Percentiles rank a stretch among this genome's conserved stretches.
Evolutionary conservation across 768 basidiomycete species (phyloP).

Genomic region (Leccinum ochraceum): DNA sequence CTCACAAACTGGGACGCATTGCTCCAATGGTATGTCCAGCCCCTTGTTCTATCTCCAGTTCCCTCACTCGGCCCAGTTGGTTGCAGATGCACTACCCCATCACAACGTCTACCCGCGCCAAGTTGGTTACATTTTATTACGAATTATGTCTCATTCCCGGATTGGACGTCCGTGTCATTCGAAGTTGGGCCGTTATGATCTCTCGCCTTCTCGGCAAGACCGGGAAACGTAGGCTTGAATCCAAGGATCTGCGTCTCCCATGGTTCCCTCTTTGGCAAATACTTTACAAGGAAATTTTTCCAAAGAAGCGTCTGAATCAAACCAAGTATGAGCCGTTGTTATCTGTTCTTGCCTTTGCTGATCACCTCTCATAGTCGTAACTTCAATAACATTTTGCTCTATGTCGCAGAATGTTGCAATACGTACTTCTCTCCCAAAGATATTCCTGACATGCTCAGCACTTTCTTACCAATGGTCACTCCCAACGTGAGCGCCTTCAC

Average conservation of each 20-base stretch:
- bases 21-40: conserved; percentile 63
- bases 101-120: conserved; percentile 63
- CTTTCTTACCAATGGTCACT: conserved; percentile 70
- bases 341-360: background rate
- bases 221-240: conserved; percentile 68
- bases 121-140: conserved; percentile 73
- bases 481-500: conserved; percentile 53
- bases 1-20: conserved; percentile 78
- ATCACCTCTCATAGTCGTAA: conserved; percentile 47
- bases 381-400: conserved; percentile 69
- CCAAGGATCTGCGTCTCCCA: conserved; percentile 63
- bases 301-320: conserved; percentile 62
- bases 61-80: conserved; percentile 55
- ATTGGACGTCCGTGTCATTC: conserved; percentile 66
- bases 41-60: background rate
- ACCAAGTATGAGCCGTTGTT: conserved; percentile 46
- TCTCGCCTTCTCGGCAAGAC: conserved; percentile 68
- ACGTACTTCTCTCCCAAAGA: conserved; percentile 67
- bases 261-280: conserved; percentile 80
- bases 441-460: conserved; percentile 68
- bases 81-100: conserved; percentile 80
- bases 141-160: conserved; percentile 78
- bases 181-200: conserved; percentile 80
- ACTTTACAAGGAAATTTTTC: conserved; percentile 74
- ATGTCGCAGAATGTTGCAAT: conserved; percentile 70